A percentile compares a stretch with the other conserved stretches of the same genome.
These are phyloP conservation scores for Arthroderma sp. DNA, from an alignment of 2,329 filamentous ascomycete genomes.

Conservation along the genomic window DNA sequence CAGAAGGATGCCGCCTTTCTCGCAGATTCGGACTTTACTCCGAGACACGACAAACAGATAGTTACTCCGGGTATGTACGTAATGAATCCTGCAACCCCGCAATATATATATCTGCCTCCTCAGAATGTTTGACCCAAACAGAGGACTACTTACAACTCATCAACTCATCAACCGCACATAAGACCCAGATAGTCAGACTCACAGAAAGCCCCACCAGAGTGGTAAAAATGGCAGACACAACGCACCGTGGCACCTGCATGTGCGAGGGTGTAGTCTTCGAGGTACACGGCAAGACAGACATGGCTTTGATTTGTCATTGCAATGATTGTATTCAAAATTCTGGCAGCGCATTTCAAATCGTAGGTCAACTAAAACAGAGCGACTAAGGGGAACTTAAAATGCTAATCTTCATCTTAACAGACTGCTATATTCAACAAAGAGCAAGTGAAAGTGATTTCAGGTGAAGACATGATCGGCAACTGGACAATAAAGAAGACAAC, in stretches of 20 bases:
- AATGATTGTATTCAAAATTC: not conserved
- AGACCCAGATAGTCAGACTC: no score
- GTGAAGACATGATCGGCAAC: not conserved
- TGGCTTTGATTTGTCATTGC: not conserved
- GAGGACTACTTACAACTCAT: not conserved
- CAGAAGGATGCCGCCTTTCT: no score
- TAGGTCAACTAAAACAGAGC: not conserved
- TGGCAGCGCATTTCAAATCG: not conserved
- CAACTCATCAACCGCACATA: no score
- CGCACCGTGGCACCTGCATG: not conserved
- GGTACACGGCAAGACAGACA: not conserved
- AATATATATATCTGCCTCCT: no score
- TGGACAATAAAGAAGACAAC: not conserved
- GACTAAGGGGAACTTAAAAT: not conserved
- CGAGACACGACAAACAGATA: no score
- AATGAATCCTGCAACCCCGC: no score
- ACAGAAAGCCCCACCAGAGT: no score
- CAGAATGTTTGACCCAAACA: not conserved
- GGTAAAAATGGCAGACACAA: not conserved
- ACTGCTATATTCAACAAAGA: not conserved
- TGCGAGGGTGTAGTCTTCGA: not conserved
- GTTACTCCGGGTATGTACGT: no score
- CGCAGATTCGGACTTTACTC: no score
- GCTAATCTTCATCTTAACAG: not conserved
- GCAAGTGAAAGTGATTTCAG: not conserved